Percentiles rank a stretch among this genome's conserved stretches.
phyloP scores from a whole-genome alignment of 2,329 filamentous ascomycete genomes.

The Verticillium klebahnii region DNA sequence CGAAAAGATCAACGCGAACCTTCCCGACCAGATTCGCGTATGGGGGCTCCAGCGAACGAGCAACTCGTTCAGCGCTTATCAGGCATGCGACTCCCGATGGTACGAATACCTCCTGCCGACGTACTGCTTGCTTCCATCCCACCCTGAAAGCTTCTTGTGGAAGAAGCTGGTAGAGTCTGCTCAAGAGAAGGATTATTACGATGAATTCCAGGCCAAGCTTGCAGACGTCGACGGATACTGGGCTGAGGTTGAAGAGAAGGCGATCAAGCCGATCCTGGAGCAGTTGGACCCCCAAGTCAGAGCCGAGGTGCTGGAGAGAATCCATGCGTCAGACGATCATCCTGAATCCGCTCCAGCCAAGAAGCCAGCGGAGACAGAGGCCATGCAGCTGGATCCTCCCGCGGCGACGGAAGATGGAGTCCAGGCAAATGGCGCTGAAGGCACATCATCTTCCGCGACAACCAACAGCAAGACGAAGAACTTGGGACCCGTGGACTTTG shows the following conservation, averaged over 20 bases:
- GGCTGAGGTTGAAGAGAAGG: constrained; percentile 73
- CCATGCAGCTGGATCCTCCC: constrained; percentile 5
- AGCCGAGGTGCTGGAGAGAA: constrained; percentile 56
- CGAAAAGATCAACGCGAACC: constrained; percentile 80
- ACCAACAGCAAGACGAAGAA: constrained; percentile 31
- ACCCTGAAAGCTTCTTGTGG: constrained; percentile 81
- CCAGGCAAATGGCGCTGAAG: constrained; percentile 11
- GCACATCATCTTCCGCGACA: constrained; percentile 13
- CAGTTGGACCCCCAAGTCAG: constrained; percentile 59
- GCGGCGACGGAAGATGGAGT: not conserved
- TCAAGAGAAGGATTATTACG: constrained; percentile 66
- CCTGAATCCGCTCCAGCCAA: constrained; percentile 11
- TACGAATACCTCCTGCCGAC: constrained; percentile 97
- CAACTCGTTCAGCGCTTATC: constrained; percentile 90
- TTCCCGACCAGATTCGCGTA: constrained; percentile 85
- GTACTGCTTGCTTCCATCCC: constrained; percentile 86
- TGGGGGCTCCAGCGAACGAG: constrained; percentile 92
- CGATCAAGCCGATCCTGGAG: constrained; percentile 67
- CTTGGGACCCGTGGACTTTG: constrained; percentile 53
- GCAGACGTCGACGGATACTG: constrained; percentile 79
- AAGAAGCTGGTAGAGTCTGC: constrained; percentile 77
- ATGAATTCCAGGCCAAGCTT: constrained; percentile 64
- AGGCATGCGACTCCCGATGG: constrained; percentile 89
- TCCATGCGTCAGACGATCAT: constrained; percentile 40
- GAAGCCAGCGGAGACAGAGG: constrained; percentile 13